A percentile compares a stretch with the other conserved stretches of the same genome.
Evolutionary conservation across 306 rosid species (phyloP).

Genomic region (Bauhinia variegata): DNA sequence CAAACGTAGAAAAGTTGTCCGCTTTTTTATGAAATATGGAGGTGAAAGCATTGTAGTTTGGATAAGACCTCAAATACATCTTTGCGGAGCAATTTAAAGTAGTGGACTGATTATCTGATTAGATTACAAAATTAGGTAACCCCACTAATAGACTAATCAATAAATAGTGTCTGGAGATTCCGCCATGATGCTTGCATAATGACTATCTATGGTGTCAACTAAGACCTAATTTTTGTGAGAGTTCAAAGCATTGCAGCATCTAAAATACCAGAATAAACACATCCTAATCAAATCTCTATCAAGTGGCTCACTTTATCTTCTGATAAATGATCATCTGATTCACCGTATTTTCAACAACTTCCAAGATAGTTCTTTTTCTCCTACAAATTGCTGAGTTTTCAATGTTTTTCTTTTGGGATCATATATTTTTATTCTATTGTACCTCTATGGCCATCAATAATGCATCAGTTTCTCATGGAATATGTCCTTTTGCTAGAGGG

Average conservation of each 20-base stretch:
- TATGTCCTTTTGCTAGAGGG: constrained; percentile 35
- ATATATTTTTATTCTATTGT: constrained; percentile 16
- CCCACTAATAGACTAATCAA: constrained; percentile 37
- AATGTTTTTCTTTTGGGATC: too few relatives aligned
- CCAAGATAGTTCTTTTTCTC: neutral
- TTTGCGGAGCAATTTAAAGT: constrained; percentile 30
- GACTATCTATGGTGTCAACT: constrained; percentile 35
- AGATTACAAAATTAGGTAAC: constrained; percentile 41
- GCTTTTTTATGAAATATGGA: constrained; percentile 25
- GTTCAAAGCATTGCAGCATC: constrained; percentile 29
- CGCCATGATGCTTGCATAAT: constrained; percentile 42
- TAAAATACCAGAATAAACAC: constrained; percentile 41
- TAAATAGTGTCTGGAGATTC: constrained; percentile 34
- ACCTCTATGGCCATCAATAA: constrained; percentile 15
- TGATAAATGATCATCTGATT: too few relatives aligned
- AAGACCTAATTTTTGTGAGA: constrained; percentile 47
- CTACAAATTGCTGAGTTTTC: constrained; percentile 24
- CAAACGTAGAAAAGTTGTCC: constrained; percentile 35
- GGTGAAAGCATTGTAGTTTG: constrained; percentile 36
- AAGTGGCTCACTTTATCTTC: too few relatives aligned
- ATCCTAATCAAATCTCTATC: constrained; percentile 31
- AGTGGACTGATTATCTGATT: constrained; percentile 43
- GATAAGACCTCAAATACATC: constrained; percentile 44
- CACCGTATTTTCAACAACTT: too few relatives aligned
- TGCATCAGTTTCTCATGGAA: constrained; percentile 31